A percentile compares a stretch with the other conserved stretches of the same genome.
These are phyloP conservation scores for Wakefieldia striispora DNA, from an alignment of 768 basidiomycete species.

Conservation along the genomic window DNA sequence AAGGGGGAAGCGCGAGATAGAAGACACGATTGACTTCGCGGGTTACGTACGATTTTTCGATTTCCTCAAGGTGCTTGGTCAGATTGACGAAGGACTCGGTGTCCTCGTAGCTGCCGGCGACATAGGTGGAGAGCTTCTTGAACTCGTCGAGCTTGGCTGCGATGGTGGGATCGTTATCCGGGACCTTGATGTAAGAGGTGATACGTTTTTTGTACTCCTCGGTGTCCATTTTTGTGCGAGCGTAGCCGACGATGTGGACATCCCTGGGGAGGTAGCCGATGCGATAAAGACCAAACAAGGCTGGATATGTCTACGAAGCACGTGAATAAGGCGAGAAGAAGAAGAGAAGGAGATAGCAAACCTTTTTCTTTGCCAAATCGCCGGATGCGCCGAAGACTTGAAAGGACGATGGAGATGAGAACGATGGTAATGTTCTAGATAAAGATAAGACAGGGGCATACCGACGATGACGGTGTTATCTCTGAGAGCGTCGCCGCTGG, in stretches of 20 bases:
- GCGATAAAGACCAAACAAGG: constrained; percentile 85
- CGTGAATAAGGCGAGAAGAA: constrained; percentile 39
- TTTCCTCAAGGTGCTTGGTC: constrained; percentile 68
- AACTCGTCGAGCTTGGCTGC: constrained; percentile 74
- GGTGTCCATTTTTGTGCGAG: constrained; percentile 90
- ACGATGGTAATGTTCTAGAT: not conserved
- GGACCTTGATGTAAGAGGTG: constrained; percentile 82
- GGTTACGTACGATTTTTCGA: constrained; percentile 69
- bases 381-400: constrained; percentile 94
- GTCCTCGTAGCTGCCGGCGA: constrained; percentile 89
- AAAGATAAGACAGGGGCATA: constrained; percentile 36
- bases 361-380: constrained; percentile 99
- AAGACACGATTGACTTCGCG: constrained; percentile 81
- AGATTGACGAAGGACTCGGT: constrained; percentile 74
- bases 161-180: constrained; percentile 57
- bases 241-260: constrained; percentile 93
- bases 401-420: constrained; percentile 8
- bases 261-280: constrained; percentile 78
- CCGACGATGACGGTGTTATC: constrained; percentile 91
- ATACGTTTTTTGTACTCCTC: constrained; percentile 83
- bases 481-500: constrained; percentile 64
- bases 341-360: constrained; percentile 21
- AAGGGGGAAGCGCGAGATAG: constrained; percentile 97
- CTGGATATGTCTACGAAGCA: constrained; percentile 79
- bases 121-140: constrained; percentile 75